phyloP scores from a whole-genome alignment of 768 basidiomycete species.

The Hygrocybe punicea region DNA sequence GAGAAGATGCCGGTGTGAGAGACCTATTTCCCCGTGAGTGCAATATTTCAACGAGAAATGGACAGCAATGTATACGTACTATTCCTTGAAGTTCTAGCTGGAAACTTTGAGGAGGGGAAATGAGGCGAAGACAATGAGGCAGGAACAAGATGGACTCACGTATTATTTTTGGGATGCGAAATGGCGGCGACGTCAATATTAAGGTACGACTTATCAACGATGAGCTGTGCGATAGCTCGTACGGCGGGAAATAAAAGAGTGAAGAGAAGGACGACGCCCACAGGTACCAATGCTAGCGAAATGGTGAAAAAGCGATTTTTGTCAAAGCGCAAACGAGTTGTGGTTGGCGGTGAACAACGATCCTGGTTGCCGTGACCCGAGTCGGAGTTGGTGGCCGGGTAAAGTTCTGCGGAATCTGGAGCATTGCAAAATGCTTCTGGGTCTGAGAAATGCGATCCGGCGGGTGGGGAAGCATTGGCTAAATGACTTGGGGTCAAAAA shows the following conservation, averaged over 20 bases:
- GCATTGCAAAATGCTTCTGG: slow-evolving; percentile 19
- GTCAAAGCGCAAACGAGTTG: slow-evolving; percentile 45
- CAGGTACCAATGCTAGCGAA: slow-evolving; percentile 45
- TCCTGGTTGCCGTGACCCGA: not conserved
- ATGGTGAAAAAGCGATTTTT: slow-evolving; percentile 65
- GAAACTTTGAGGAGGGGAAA: slow-evolving; percentile 40
- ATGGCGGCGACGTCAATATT: slow-evolving; percentile 54
- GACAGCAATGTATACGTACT: slow-evolving; percentile 42
- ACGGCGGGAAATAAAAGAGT: slow-evolving; percentile 67
- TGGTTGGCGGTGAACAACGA: slow-evolving; percentile 10
- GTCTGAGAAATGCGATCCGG: slow-evolving; percentile 28
- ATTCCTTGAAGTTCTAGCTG: slow-evolving; percentile 49
- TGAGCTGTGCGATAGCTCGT: slow-evolving; percentile 60
- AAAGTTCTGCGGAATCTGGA: not conserved
- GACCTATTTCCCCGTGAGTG: slow-evolving; percentile 38
- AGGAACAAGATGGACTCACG: slow-evolving; percentile 38
- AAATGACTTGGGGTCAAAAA: slow-evolving; percentile 1
- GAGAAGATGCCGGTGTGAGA: slow-evolving; percentile 64
- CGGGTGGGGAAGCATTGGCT: slow-evolving; percentile 37
- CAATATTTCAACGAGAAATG: not conserved
- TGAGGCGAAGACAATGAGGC: not conserved
- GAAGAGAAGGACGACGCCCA: slow-evolving; percentile 63
- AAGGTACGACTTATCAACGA: slow-evolving; percentile 55
- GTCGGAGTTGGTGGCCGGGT: not conserved
- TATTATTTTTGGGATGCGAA: slow-evolving; percentile 49